Evolutionary conservation across 768 basidiomycete genomes (phyloP).

Genomic region (Rhizopogon vesiculosus): DNA sequence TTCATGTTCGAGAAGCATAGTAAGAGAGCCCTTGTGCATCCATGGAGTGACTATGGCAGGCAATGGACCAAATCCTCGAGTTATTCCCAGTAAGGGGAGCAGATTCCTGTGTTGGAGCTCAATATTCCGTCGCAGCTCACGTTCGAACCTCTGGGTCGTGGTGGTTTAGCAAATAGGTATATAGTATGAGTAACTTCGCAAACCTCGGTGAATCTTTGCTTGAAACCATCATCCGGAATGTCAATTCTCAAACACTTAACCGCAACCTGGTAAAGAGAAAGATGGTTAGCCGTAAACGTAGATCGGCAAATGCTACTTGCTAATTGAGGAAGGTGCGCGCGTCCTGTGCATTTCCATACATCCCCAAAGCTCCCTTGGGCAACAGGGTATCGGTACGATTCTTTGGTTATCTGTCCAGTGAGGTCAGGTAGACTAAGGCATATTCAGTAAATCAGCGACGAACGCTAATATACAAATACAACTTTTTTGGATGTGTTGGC

Average conservation of each 20-base stretch:
- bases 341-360: not conserved
- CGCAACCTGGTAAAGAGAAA: constrained; percentile 3
- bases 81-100: constrained; percentile 11
- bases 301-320: not conserved
- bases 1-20: constrained; percentile 4
- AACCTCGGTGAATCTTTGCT: not conserved
- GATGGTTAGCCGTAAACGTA: not conserved
- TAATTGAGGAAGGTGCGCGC: not conserved
- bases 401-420: constrained; percentile 13
- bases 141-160: constrained; percentile 9
- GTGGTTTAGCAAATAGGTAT: not conserved
- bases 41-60: constrained; percentile 17
- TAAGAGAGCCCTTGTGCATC: constrained; percentile 12
- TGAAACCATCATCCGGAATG: not conserved
- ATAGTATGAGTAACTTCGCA: not conserved
- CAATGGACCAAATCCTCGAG: constrained; percentile 15
- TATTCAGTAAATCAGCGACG: too few species aligned
- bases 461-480: too few species aligned
- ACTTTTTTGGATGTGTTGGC: too few species aligned
- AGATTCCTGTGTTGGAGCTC: constrained; percentile 16
- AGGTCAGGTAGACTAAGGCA: constrained; percentile 2
- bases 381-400: constrained; percentile 10
- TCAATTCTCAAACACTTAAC: not conserved
- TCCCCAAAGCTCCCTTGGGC: constrained; percentile 13
- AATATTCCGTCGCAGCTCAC: constrained; percentile 17